Percentiles rank a stretch among this genome's conserved stretches.
Evolutionary conservation across 306 rosid species (phyloP).

Genomic region (Luffa acutangula): DNA sequence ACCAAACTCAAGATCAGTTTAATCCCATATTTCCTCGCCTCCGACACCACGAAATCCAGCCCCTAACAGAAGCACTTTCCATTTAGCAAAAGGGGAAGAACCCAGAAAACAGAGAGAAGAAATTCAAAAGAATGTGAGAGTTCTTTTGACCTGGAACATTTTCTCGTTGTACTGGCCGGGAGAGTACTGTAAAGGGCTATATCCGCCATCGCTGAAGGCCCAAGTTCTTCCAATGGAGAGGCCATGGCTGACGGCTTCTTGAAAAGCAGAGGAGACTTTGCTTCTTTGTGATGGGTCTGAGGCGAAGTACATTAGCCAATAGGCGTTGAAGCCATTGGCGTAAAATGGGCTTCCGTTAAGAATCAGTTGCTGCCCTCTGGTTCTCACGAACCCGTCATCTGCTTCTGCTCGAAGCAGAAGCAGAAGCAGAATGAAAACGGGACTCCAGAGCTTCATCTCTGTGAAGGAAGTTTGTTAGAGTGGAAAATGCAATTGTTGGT

Average conservation of each 20-base stretch:
- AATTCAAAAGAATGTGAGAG: neutral
- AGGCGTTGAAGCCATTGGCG: conserved; percentile 86
- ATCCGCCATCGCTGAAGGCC: conserved; percentile 93
- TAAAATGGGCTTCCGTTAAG: conserved; percentile 66
- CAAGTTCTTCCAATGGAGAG: conserved; percentile 69
- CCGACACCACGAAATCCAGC: conserved; percentile 64
- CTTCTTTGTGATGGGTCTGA: conserved; percentile 68
- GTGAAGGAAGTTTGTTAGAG: neutral
- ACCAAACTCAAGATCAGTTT: conserved; percentile 76
- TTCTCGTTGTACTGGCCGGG: conserved; percentile 83
- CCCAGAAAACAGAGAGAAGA: neutral
- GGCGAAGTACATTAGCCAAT: conserved; percentile 80
- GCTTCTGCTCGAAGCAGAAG: conserved; percentile 17
- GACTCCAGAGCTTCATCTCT: conserved; percentile 27
- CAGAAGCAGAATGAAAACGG: conserved; percentile 24
- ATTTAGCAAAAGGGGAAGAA: neutral
- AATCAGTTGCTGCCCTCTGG: conserved; percentile 55
- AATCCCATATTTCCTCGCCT: conserved; percentile 62
- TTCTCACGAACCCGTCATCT: conserved; percentile 57
- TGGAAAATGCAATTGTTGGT: neutral
- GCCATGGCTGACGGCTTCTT: conserved; percentile 48
- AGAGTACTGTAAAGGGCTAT: conserved; percentile 54
- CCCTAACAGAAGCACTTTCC: conserved; percentile 26
- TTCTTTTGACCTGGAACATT: conserved; percentile 48
- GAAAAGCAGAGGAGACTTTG: conserved; percentile 59